Percentiles rank a stretch among this genome's conserved stretches.
phyloP scores from a whole-genome alignment of 2,329 filamentous ascomycete genomes.

The Triangularia verruculosa region DNA sequence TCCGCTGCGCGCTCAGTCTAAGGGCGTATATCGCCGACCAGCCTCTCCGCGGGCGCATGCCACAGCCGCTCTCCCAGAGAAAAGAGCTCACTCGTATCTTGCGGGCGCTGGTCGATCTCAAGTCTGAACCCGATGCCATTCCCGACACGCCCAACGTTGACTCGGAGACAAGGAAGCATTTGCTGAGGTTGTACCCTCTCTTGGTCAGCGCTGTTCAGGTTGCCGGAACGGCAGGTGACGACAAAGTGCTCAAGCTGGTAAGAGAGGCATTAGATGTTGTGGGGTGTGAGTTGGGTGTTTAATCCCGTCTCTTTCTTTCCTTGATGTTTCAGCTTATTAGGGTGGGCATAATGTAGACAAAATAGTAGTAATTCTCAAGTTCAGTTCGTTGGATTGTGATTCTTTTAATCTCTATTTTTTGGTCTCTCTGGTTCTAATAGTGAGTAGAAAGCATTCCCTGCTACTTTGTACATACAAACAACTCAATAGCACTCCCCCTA shows the following conservation, averaged over 20 bases:
- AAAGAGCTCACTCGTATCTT: constrained; percentile 75
- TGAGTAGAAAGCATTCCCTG: not conserved
- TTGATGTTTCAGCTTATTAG: not conserved
- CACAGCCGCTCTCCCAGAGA: constrained; percentile 77
- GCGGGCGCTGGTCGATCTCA: constrained; percentile 60
- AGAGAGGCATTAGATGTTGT: constrained; percentile 61
- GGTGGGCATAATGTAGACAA: not conserved
- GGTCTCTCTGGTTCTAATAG: not conserved
- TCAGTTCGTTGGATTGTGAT: not conserved
- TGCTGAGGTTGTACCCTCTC: constrained; percentile 77
- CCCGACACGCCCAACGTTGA: constrained; percentile 52
- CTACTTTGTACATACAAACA: not conserved
- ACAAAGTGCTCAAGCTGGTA: constrained; percentile 55
- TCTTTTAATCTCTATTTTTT: not conserved
- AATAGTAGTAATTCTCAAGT: not conserved
- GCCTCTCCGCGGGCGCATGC: constrained; percentile 82
- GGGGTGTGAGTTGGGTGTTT: constrained; percentile 51
- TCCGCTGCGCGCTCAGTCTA: constrained; percentile 77
- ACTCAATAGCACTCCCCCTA: not conserved
- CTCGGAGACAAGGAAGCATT: constrained; percentile 65
- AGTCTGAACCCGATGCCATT: constrained; percentile 68
- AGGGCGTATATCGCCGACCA: constrained; percentile 87
- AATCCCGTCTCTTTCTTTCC: not conserved
- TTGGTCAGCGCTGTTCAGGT: constrained; percentile 61
- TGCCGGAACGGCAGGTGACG: constrained; percentile 57